A percentile compares a stretch with the other conserved stretches of the same genome.
Conservation (phyloP, 805 yeast species). For the Myxozyma vanderwaltii region DNA sequence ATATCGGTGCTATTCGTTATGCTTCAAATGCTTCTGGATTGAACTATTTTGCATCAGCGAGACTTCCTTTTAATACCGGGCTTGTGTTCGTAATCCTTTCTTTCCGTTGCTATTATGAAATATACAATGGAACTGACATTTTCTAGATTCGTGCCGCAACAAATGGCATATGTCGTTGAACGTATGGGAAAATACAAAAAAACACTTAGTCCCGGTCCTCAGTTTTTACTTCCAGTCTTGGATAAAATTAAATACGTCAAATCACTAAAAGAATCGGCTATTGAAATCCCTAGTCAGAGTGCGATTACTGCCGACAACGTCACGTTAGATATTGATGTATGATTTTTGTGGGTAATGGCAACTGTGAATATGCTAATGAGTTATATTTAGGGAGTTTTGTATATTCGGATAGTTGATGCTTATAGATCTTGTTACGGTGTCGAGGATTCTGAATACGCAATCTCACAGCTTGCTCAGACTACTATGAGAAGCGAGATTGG, state of each 20-base stretch:
- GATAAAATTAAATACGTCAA: slow-evolving; percentile 82
- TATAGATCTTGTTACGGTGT: slow-evolving; percentile 86
- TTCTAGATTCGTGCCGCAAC: slow-evolving; percentile 78
- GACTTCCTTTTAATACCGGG: slow-evolving; percentile 28
- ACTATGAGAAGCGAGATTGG: slow-evolving; percentile 91
- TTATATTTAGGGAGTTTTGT: slow-evolving; percentile 60
- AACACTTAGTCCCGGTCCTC: slow-evolving; percentile 74
- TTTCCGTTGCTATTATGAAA: not conserved
- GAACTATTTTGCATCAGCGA: slow-evolving; percentile 14
- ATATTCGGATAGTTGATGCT: slow-evolving; percentile 75
- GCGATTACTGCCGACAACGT: slow-evolving; percentile 88
- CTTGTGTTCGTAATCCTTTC: slow-evolving; percentile 13
- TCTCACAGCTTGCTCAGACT: slow-evolving; percentile 83
- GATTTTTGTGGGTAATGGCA: too few species aligned
- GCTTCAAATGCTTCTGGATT: slow-evolving; percentile 3
- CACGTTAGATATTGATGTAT: slow-evolving; percentile 59
- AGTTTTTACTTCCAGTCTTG: slow-evolving; percentile 68
- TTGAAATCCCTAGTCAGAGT: slow-evolving; percentile 79
- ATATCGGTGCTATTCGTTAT: not conserved
- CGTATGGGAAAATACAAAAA: slow-evolving; percentile 83
- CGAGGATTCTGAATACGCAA: slow-evolving; percentile 83
- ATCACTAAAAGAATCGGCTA: slow-evolving; percentile 78
- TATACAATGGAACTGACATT: not conserved
- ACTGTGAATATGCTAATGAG: not conserved
- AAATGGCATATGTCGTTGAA: slow-evolving; percentile 88